Base-by-base conservation (phyloP, 148 eudicot species). In the Heliamphora exappendiculata region DNA sequence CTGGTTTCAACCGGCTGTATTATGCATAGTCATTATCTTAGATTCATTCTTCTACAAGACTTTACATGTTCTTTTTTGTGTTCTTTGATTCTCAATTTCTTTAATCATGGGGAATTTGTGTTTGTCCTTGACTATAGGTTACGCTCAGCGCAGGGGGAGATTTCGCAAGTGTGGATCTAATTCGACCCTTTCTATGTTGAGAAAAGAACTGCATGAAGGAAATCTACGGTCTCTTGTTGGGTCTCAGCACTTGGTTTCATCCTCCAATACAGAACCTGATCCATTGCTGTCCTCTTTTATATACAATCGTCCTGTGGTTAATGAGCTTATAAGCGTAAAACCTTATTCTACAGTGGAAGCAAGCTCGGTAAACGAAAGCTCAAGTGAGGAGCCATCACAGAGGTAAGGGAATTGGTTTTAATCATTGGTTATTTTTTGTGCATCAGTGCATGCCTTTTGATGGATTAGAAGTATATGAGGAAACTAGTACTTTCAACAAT, bases 81-180 rank as follows among this genome's bases (percentile, higher is more conserved):
- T 65, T 29, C 37, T 39, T 7, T 16, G 31, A 42, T 29, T 19
- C 9, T n/a, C 39, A 7, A 34, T 36, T 41, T 12, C 41, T 51
- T 1, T 22, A 9, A 36, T n/a, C n/a, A 31, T 47, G 44, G 45
- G 34, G 39, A 28, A 50, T 41, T 51, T 7, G 28, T 69, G 26
- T 17, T 81, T 60, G 81, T 78, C 96, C 91, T 91, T 95, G 80
- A 95, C 96, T 73, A 36, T 75, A 75, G 17, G 50, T 70, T 78
- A 95, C 98, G 88, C 93, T 79, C 98, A 91, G 79, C 93, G 99
- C 47, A 93, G 81, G 81, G 89, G 98, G 79, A 90, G 93, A 80
- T 78, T 69, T 4, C 93, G 97, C 0, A 86, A 83, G 79, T 87
- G 89, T 34, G 87, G 86, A 45, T 77, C 94, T 41, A 89, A 81